A percentile compares a stretch with the other conserved stretches of the same genome.
Evolutionary conservation across 1,139 yeast species (phyloP).

Genomic region (Candida sanyaensis): DNA sequence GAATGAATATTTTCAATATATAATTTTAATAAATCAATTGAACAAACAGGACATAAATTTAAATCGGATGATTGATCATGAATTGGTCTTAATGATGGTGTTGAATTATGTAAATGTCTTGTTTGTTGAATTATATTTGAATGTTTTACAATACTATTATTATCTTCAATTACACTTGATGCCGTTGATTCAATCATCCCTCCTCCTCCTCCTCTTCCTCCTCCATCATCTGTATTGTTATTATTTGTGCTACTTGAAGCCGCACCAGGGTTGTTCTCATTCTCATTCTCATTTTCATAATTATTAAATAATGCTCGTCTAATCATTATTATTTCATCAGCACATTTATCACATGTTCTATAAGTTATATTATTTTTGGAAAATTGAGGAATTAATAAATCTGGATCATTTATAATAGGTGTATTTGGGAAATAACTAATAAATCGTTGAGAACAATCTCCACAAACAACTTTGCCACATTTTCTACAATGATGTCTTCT

Average conservation of each 20-base stretch:
- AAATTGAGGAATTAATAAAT: conserved; percentile 2
- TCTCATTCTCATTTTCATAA: not conserved
- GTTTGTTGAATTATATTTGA: conserved; percentile 10
- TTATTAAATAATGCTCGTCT: conserved; percentile 41
- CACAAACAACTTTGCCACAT: conserved; percentile 80
- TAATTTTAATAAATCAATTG: conserved; percentile 49
- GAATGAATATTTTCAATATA: conserved; percentile 42
- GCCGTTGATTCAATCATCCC: not conserved
- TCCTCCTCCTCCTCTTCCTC: not conserved
- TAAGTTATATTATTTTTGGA: conserved; percentile 31
- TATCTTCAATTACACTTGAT: conserved; percentile 10
- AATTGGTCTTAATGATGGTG: conserved; percentile 5
- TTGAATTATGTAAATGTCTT: conserved; percentile 10
- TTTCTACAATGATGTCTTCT: conserved; percentile 92
- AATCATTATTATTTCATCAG: conserved; percentile 60
- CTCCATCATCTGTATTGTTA: not conserved
- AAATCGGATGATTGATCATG: conserved; percentile 30
- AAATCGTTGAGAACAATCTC: conserved; percentile 55
- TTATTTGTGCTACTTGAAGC: too few species aligned
- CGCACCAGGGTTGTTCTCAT: not conserved
- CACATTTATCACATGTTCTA: conserved; percentile 76
- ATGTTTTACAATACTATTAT: conserved; percentile 28
- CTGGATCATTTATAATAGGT: conserved; percentile 23
- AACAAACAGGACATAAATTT: conserved; percentile 49
- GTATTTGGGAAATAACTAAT: conserved; percentile 46